phyloP scores from a whole-genome alignment of 75 land plant species.

The Cryptomeria japonica region DNA sequence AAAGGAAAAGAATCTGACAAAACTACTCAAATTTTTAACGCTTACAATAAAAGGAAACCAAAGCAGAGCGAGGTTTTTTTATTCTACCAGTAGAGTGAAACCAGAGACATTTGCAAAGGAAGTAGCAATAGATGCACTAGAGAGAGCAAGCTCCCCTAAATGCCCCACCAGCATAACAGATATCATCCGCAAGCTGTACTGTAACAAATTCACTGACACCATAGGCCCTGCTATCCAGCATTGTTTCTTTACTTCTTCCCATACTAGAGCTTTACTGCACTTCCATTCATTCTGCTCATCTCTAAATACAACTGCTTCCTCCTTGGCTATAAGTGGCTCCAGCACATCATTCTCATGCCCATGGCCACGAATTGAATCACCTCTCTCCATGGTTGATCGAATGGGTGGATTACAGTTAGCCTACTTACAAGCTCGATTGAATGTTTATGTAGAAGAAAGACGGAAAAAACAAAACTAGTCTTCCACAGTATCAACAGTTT shows the following conservation, averaged over 20 bases:
- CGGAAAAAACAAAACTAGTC: too few relatives aligned
- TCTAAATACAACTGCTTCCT: not conserved
- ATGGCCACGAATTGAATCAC: not conserved
- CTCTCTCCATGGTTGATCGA: not conserved
- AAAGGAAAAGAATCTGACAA: not conserved
- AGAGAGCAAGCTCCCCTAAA: conserved; percentile 55
- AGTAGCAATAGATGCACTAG: conserved; percentile 69
- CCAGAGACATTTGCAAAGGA: conserved; percentile 65
- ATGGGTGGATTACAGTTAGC: not conserved
- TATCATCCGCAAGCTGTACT: conserved; percentile 39
- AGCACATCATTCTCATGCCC: not conserved
- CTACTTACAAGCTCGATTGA: not conserved
- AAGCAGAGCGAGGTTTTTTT: not conserved
- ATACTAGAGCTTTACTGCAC: not conserved
- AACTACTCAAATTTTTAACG: not conserved
- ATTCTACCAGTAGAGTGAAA: conserved; percentile 47
- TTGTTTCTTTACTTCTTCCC: conserved; percentile 42
- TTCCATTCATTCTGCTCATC: not conserved
- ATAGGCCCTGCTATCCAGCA: conserved; percentile 55
- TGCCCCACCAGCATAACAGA: conserved; percentile 75
- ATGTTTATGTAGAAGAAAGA: too few relatives aligned
- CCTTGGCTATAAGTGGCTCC: not conserved
- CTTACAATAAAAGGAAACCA: not conserved
- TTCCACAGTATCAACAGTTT: too few relatives aligned
- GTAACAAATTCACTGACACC: conserved; percentile 40